Base-by-base conservation (phyloP, 768 basidiomycete genomes). In the Phylloporus sp. region DNA sequence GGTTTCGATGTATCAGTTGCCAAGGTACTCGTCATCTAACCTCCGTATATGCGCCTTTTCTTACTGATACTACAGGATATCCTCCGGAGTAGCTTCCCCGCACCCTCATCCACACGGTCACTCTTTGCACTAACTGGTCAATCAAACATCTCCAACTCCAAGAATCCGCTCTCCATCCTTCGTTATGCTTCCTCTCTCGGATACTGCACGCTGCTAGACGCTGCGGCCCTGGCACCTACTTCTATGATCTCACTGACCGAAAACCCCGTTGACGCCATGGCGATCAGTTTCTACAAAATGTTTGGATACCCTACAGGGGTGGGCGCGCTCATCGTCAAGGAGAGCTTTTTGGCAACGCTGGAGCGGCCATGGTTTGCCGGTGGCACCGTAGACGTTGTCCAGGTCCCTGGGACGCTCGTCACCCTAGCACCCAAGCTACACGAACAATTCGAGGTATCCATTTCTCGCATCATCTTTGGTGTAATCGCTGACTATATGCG, bases 241-340 rank as follows among this genome's bases (percentile, higher is more conserved):
- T 81, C 88, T 8, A 62, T 73, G 16, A 77, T 92, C 49, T 86
- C 86, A 12, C 72, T 93, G 13, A 67, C 77, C 1, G 79, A 84
- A 46, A 76, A 75, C 27, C 80, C 84, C 5, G 84, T 90, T 11
- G 91, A 93, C 66, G 90, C 89, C 1, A 82, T 91, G 78, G 88
- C 84, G 0, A 63, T 93, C 47, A 88, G 86, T 39, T 91, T 92
- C 60, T 93, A 93, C 71, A 93, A 93, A 59, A 91, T 92, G 86
- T 89, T 91, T 56, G 90, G 90, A 29, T 92, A 84, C 59, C 90
- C 90, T 11, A 91, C 89, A 0, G 90, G 90, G 8, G 80, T 91
- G 38, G 90, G 91, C 31, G 88, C 88, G 12, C 74, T 93, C 5
- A 67, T 93, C 26, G 84, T 86, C 39, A 86, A 83, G 64, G 82